Evolutionary conservation across 306 rosid genomes (phyloP).

Genomic region (Acacia crassicarpa): DNA sequence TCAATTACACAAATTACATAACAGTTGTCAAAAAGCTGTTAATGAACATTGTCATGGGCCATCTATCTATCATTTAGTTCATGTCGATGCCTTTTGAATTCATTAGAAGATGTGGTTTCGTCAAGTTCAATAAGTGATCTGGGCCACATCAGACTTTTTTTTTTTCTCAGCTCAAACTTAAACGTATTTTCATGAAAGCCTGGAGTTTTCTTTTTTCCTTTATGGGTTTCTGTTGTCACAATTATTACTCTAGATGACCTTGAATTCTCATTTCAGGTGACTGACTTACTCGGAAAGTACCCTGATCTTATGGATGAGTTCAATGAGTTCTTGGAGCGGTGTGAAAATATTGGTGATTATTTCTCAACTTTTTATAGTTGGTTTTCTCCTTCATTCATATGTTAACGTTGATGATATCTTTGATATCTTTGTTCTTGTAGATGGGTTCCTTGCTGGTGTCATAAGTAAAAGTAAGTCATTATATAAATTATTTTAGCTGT

Average conservation of each 20-base stretch:
- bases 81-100: not conserved
- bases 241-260: conserved; percentile 20
- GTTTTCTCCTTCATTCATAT: not conserved
- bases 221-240: conserved; percentile 5
- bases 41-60: not conserved
- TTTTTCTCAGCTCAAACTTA: conserved; percentile 4
- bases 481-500: conserved; percentile 10
- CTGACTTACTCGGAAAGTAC: conserved; percentile 85
- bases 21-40: not conserved
- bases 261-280: conserved; percentile 60
- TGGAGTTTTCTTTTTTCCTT: not conserved
- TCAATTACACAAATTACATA: not conserved
- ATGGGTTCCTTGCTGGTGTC: conserved; percentile 93
- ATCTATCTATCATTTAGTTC: not conserved
- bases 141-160: not conserved
- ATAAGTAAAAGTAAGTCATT: conserved; percentile 80
- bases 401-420: conserved; percentile 31
- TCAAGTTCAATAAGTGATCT: not conserved
- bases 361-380: not conserved
- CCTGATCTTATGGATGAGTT: conserved; percentile 93
- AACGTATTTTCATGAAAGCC: not conserved
- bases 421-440: conserved; percentile 65
- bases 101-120: not conserved
- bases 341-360: conserved; percentile 83
- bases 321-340: conserved; percentile 83